Evolutionary conservation across 2,329 filamentous ascomycete species (phyloP).

Genomic region (Curvularia sp.): DNA sequence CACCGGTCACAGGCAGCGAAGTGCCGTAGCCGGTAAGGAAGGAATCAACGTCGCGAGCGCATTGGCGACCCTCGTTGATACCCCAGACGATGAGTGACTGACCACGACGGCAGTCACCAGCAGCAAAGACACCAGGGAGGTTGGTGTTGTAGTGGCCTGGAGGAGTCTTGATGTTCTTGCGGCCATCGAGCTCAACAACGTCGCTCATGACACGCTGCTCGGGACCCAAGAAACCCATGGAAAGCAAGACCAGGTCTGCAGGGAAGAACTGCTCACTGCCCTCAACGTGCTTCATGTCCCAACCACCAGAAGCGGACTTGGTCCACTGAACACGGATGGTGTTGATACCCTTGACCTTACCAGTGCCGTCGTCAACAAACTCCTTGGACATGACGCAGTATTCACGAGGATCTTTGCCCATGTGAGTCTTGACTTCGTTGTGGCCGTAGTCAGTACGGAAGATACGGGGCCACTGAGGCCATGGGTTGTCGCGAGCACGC

Average conservation of each 20-base stretch:
- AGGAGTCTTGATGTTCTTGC: slow-evolving; percentile 96
- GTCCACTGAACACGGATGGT: slow-evolving; percentile 96
- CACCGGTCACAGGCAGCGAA: slow-evolving; percentile 85
- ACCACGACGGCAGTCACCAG: slow-evolving; percentile 92
- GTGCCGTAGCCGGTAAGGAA: slow-evolving; percentile 80
- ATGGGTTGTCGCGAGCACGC: slow-evolving; percentile 92
- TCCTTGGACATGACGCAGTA: slow-evolving; percentile 99
- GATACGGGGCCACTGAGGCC: slow-evolving; percentile 97
- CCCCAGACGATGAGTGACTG: slow-evolving; percentile 98
- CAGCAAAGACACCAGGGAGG: slow-evolving; percentile 86
- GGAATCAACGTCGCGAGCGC: slow-evolving; percentile 88
- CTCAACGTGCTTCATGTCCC: slow-evolving; percentile 98
- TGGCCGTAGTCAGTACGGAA: slow-evolving; percentile 99
- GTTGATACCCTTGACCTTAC: slow-evolving; percentile 94
- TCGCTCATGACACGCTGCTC: slow-evolving; percentile 87
- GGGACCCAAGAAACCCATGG: slow-evolving; percentile 96
- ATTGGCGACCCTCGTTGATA: slow-evolving; percentile 95
- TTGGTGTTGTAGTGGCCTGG: slow-evolving; percentile 89
- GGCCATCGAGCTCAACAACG: slow-evolving; percentile 86
- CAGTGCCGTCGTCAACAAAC: slow-evolving; percentile 86
- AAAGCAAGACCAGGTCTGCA: slow-evolving; percentile 89
- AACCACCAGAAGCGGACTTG: slow-evolving; percentile 84
- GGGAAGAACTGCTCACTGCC: slow-evolving; percentile 96
- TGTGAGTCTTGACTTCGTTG: slow-evolving; percentile 93
- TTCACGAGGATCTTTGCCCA: slow-evolving; percentile 93